These are phyloP conservation scores for Aspergillus intermedius DNA, from an alignment of 2,329 filamentous ascomycete genomes.

Conservation along the genomic window DNA sequence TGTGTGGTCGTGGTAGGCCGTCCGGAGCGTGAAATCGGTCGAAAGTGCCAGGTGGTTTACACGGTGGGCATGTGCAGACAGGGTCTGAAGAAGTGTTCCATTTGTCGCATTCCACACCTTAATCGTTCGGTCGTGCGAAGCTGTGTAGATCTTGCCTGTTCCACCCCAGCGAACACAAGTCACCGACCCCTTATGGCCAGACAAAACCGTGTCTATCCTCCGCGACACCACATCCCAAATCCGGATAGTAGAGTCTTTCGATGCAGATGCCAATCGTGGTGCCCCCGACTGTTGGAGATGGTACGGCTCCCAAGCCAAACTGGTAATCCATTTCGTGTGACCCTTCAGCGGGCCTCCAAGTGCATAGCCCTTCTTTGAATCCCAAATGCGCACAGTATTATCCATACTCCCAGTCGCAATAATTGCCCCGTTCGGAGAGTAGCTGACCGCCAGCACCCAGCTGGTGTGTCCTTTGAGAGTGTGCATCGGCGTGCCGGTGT, in stretches of 20 bases:
- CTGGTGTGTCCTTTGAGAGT: constrained; percentile 82
- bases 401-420: constrained; percentile 92
- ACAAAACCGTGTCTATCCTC: constrained; percentile 72
- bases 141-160: constrained; percentile 74
- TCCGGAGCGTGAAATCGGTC: constrained; percentile 82
- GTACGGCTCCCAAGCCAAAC: constrained; percentile 87
- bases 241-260: constrained; percentile 81
- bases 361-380: constrained; percentile 70
- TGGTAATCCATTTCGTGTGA: constrained; percentile 83
- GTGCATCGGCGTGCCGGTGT: constrained; percentile 81
- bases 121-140: constrained; percentile 85
- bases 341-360: constrained; percentile 69
- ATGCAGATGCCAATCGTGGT: constrained; percentile 75
- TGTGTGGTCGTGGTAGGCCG: constrained; percentile 78
- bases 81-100: constrained; percentile 71
- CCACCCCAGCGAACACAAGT: constrained; percentile 94
- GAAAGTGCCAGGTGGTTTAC: constrained; percentile 93
- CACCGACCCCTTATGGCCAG: constrained; percentile 81
- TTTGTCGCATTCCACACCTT: constrained; percentile 80
- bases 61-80: constrained; percentile 83
- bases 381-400: constrained; percentile 83
- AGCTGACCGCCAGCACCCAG: constrained; percentile 84
- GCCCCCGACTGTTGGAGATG: constrained; percentile 70
- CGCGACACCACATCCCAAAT: constrained; percentile 79
- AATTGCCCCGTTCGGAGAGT: constrained; percentile 73